Base-by-base conservation (phyloP, 805 yeast genomes). In the Starmerella sp. region DNA sequence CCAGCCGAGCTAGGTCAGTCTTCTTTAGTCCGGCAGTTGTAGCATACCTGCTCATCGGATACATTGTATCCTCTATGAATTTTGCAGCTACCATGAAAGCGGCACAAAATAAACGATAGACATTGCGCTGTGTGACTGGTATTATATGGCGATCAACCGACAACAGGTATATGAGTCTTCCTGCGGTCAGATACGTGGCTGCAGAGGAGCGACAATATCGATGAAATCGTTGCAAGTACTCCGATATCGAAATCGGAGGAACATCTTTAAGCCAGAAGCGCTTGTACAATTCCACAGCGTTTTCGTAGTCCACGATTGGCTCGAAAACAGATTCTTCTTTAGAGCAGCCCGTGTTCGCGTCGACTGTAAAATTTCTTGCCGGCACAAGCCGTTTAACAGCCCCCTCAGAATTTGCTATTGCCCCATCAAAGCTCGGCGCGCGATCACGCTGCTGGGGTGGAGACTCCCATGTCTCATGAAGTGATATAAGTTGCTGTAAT, bases 1-100 rank as follows among this genome's bases (percentile, higher is more conserved):
- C 84, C 45, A 80, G 66, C 31, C 71, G 67, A 53, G 71, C 67
- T 49, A 80, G 66, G 53, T 80, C 84, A 5, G 62, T 52, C 42
- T 69, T 56, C 5, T 74, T 65, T 13, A 77, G 66, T 0, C 81
- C 81, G 30, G 77, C 77, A 0, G 75, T 78, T 42, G 73, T 73
- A 41, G 78, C 74, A 54, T 73, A 75, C 53, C 77, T 71, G 47
- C 66, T 67, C 63, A 75, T 79, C 4, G 74, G 70, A 59, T 74
- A 75, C 43, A 69, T 69, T 30, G 70, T 65, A 61, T 77, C 82
- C 58, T 77, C 80, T 7, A 75, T 62, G n/a, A 71, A 62, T 60
- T 77, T 77, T 37, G 76, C 70, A 9, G 79, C 75, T 1, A 77
- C 62, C 5, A 79, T 64, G 17, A 76, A 66, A 11, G 74, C 66